Evolutionary conservation across 495 filamentous ascomycete genomes (phyloP), one percentile per base, ranked within the genome.

Genomic region (Apiosordaria backusii): DNA sequence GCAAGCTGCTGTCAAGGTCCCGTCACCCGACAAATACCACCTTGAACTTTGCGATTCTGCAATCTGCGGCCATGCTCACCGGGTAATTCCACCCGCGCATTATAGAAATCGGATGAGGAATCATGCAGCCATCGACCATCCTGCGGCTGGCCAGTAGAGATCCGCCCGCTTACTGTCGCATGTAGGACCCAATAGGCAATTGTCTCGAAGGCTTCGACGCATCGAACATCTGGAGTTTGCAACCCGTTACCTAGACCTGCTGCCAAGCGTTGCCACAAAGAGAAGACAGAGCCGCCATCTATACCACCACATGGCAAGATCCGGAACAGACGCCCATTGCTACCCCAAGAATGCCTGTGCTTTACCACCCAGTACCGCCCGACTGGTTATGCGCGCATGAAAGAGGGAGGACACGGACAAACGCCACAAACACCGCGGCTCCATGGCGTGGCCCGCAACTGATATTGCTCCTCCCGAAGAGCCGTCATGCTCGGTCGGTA

Each of bases 51-150:
- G 9, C 61, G 45, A 6, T 25, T 13, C 9, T 21, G 22, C 13
- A 22, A 10, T 50, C 4, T 52, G 53, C n/a, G 18, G 16, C 19
- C 18, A 63, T 23, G 50, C 50, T 66, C 55, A 57, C 70, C 70
- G 70, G 70, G 67, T 71, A 71, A 71, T 71, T 69, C 58, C 35
- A 60, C n/a, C 70, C 67, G 69, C 57, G 57, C 53, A 69, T 65
- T 67, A 21, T 61, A 21, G 27, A 4, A 54, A 40, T 60, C 53
- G 61, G 57, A 63, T 21, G 35, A 67, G 63, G 52, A 60, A 66
- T 52, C 58, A 60, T 63, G 64, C 66, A 71, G 50, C 52, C 55
- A 64, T 27, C 23, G 53, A 24, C 19, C 4, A 9, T 60, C 24
- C 57, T 60, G 57, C 18, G 18, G 18, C 22, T 23, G 23, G 6